Conservation (phyloP, 106 monocot genomes). For the Dioscorea zingiberensis region DNA sequence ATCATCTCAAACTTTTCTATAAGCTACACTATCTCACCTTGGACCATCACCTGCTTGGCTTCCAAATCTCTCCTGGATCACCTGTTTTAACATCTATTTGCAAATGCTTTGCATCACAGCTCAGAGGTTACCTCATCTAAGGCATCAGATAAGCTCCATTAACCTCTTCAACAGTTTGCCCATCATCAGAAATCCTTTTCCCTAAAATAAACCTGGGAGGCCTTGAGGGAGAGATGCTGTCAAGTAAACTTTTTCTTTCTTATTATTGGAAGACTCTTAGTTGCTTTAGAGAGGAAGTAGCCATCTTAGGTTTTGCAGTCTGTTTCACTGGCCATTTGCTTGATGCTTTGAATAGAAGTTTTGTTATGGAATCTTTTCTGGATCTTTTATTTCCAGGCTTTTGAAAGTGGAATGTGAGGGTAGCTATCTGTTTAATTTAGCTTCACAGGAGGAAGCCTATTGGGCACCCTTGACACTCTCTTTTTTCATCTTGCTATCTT, state of each 20-base stretch:
- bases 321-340: constrained; percentile 52
- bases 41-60: constrained; percentile 35
- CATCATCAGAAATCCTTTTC: constrained; percentile 66
- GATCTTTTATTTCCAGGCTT: constrained; percentile 35
- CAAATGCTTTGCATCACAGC: constrained; percentile 45
- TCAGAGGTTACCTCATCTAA: constrained; percentile 43
- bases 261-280: constrained; percentile 28
- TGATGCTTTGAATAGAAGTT: constrained; percentile 50
- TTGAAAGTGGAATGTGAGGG: constrained; percentile 38
- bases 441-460: constrained; percentile 54
- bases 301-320: constrained; percentile 46
- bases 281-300: constrained; percentile 9
- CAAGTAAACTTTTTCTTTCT: constrained; percentile 34
- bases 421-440: constrained; percentile 39
- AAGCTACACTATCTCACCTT: constrained; percentile 11
- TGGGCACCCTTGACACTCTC: constrained; percentile 57
- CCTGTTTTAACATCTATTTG: constrained; percentile 70
- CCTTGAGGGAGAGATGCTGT: constrained; percentile 34
- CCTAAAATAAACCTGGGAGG: constrained; percentile 63
- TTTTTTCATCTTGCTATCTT: constrained; percentile 54
- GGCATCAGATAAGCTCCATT: constrained; percentile 62
- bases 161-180: constrained; percentile 46
- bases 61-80: constrained; percentile 73
- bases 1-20: constrained; percentile 69
- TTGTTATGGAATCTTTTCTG: constrained; percentile 40